Base-by-base conservation (phyloP, 2,329 filamentous ascomycete species). In the Cryphonectria nitschkei region DNA sequence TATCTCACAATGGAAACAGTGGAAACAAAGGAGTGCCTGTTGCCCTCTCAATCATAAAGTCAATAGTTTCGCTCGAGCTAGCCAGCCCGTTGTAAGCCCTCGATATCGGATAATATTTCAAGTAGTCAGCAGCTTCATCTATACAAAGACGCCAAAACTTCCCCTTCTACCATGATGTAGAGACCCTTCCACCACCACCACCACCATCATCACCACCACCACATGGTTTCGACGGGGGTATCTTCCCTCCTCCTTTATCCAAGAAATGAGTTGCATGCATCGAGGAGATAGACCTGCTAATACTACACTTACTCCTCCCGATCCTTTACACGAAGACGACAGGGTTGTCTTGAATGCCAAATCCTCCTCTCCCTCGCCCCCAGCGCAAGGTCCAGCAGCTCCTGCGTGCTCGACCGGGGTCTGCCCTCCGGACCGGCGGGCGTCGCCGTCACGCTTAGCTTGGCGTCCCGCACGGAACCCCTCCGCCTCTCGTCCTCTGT, bases 331-430 rank as follows among this genome's bases (percentile, higher is more conserved):
- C 82, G 80, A 74, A 92, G 77, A 65, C 86, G 76, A 74, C 84
- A 90, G 63, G 87, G 85, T 75, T 86, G 83, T 74, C 89, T 83
- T 39, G 87, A 86, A 79, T 91, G 88, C 89, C 90, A 92, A 46
- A 90, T 87, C 73, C 88, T 82, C 76, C 89, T 84, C 79, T 91
- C 87, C 77, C 84, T 86, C 11, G 84, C 83, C 1, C 88, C 89
- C 34, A 91, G 79, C 73, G 88, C 82, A 2, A 87, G 83, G 76
- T 90, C 88, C 81, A 88, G 81, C 79, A 89, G 84, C 66, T 81
- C 84, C 76, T 88, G 83, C 7, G 87, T 90, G 76, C 88, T 85
- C 2, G 85, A 85, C 72, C 86, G 78, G 65, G 80, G 79, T 71
- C 84, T 80, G 13, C 77, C 71, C 72, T 75, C 69, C 34, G 65